Evolutionary conservation across 1,139 yeast species (phyloP).

Genomic region (Wickerhamomyces sp.): DNA sequence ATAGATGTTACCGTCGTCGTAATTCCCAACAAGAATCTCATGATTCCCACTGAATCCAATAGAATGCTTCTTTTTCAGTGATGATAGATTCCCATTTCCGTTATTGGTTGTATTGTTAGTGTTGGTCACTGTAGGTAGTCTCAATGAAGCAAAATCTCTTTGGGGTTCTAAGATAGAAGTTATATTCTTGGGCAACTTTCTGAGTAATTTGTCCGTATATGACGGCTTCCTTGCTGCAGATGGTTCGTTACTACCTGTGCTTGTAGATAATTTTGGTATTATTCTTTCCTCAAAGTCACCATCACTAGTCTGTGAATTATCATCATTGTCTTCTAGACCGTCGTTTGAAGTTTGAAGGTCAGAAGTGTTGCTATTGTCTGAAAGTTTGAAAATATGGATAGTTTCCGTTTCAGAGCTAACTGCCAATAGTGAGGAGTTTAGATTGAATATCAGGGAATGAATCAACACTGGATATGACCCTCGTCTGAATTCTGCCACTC

Average conservation of each 20-base stretch:
- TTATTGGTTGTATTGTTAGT: conserved; percentile 1
- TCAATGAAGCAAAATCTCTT: conserved; percentile 34
- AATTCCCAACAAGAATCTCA: conserved; percentile 23
- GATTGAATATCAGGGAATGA: conserved; percentile 49
- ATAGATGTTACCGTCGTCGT: conserved; percentile 24
- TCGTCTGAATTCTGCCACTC: conserved; percentile 54
- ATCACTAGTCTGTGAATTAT: conserved; percentile 4
- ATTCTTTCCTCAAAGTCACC: conserved; percentile 6
- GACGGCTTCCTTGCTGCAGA: conserved; percentile 11
- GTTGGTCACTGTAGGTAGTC: conserved; percentile 31
- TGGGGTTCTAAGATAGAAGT: conserved; percentile 34
- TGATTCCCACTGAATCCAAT: conserved; percentile 24
- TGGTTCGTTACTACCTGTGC: conserved; percentile 1
- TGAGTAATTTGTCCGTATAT: conserved; percentile 17
- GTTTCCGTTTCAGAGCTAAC: conserved; percentile 68
- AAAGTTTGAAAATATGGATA: conserved; percentile 55
- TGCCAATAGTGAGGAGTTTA: conserved; percentile 47
- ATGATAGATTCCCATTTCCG: not conserved
- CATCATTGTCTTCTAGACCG: conserved; percentile 4
- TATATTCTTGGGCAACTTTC: conserved; percentile 28
- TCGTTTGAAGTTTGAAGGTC: not conserved
- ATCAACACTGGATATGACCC: conserved; percentile 63
- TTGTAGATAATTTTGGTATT: conserved; percentile 5
- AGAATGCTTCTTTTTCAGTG: not conserved
- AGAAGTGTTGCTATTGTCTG: not conserved